phyloP scores from a whole-genome alignment of 148 eudicot genomes.

The Gaultheria prostrata region DNA sequence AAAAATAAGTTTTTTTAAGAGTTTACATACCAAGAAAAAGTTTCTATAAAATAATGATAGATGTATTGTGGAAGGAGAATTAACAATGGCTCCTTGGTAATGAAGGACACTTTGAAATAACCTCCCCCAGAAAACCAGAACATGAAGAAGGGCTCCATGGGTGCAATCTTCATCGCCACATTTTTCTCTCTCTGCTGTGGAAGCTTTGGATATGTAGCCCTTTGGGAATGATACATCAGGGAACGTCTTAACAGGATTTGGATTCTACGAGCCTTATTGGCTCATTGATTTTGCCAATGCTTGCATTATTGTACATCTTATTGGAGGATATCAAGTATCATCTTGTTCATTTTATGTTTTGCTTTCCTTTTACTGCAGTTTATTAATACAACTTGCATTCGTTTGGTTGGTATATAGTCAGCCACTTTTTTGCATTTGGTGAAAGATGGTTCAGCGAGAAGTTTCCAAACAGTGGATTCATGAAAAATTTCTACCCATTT shows the following conservation, averaged over 20 bases:
- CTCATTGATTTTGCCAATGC: conserved; percentile 62
- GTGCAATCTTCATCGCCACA: conserved; percentile 40
- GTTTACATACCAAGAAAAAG: too few relatives aligned
- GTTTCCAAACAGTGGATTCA: conserved; percentile 37
- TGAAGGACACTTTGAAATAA: conserved; percentile 55
- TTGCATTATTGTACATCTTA: conserved; percentile 59
- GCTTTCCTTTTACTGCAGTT: not conserved
- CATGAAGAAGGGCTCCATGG: conserved; percentile 62
- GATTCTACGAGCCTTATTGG: conserved; percentile 57
- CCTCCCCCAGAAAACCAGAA: conserved; percentile 54
- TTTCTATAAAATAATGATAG: conserved; percentile 7
- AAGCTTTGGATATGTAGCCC: conserved; percentile 85
- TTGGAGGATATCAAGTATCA: conserved; percentile 63
- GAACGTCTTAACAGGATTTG: conserved; percentile 57
- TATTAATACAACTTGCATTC: not conserved
- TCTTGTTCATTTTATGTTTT: not conserved
- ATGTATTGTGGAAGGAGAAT: not conserved
- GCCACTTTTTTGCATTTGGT: conserved; percentile 38
- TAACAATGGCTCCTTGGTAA: not conserved
- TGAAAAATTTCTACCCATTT: conserved; percentile 29
- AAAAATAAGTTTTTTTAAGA: not conserved
- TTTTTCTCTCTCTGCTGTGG: conserved; percentile 70
- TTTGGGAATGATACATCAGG: conserved; percentile 61
- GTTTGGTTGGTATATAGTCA: conserved; percentile 42
- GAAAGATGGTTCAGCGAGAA: conserved; percentile 40